Evolutionary conservation across 192 early-diverging fungal genomes (phyloP).

Genomic region (Spinellus fusiger): DNA sequence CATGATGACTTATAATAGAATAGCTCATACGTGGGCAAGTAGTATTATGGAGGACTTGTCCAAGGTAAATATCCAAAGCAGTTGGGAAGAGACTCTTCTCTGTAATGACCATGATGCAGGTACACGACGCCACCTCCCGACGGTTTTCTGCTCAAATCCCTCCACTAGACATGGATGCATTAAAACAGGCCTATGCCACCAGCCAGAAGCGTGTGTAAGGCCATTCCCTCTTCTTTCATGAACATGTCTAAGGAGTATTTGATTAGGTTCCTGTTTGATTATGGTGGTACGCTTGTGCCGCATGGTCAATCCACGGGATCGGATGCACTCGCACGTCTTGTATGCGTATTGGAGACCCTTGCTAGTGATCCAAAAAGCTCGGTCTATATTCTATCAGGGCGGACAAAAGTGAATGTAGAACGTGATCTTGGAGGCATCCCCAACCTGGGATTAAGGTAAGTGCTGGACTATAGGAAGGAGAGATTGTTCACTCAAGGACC

Average conservation of each 20-base stretch:
- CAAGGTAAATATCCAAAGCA: conserved; percentile 27
- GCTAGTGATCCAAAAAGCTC: conserved; percentile 57
- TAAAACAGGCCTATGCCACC: conserved; percentile 21
- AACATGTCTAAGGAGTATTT: too few species aligned
- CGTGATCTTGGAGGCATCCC: conserved; percentile 56
- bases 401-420: conserved; percentile 60
- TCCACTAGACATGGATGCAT: conserved; percentile 23
- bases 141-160: conserved; percentile 48
- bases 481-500: neutral
- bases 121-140: conserved; percentile 38
- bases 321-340: conserved; percentile 42
- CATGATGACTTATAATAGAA: neutral
- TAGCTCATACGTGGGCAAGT: conserved; percentile 60
- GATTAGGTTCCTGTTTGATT: conserved; percentile 50
- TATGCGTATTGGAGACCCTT: conserved; percentile 48
- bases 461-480: neutral
- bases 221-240: too few species aligned
- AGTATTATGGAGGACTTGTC: conserved; percentile 52
- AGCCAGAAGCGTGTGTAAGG: conserved; percentile 44
- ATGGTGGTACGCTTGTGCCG: conserved; percentile 62
- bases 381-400: conserved; percentile 72
- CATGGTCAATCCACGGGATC: conserved; percentile 8
- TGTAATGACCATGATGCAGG: neutral
- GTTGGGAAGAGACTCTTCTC: neutral
- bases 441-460: conserved; percentile 53